These are phyloP conservation scores for Phallus indusiatus DNA, from an alignment of 768 basidiomycete genomes.

Conservation along the genomic window DNA sequence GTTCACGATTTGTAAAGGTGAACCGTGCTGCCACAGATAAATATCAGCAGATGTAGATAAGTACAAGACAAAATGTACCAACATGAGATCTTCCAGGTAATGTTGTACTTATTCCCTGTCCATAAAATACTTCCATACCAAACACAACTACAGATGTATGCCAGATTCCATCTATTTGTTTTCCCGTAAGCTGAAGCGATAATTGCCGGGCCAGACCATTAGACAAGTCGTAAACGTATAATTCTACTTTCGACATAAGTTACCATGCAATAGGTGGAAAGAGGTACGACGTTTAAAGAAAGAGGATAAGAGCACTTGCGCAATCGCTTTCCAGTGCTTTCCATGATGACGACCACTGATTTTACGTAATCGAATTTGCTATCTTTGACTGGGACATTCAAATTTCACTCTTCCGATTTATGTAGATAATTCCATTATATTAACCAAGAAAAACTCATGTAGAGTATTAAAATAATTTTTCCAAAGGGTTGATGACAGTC, in stretches of 20 bases:
- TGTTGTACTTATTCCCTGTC: constrained; percentile 70
- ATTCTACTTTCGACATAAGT: constrained; percentile 40
- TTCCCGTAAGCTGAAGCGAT: constrained; percentile 73
- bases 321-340: background rate
- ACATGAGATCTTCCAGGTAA: constrained; percentile 78
- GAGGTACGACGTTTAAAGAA: background rate
- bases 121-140: constrained; percentile 82
- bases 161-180: constrained; percentile 93
- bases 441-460: background rate
- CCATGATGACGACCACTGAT: background rate
- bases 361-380: background rate
- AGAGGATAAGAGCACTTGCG: background rate
- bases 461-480: constrained; percentile 34
- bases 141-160: constrained; percentile 90
- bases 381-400: no score
- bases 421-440: background rate
- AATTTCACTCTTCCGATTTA: background rate
- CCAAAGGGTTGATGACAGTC: constrained; percentile 57
- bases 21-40: constrained; percentile 48
- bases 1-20: constrained; percentile 58
- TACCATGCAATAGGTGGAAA: background rate
- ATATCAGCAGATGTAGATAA: background rate
- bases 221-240: constrained; percentile 90
- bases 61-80: constrained; percentile 20
- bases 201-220: constrained; percentile 75